Evolutionary conservation across 2,329 filamentous ascomycete genomes (phyloP).

Genomic region (Colletotrichum salicis): DNA sequence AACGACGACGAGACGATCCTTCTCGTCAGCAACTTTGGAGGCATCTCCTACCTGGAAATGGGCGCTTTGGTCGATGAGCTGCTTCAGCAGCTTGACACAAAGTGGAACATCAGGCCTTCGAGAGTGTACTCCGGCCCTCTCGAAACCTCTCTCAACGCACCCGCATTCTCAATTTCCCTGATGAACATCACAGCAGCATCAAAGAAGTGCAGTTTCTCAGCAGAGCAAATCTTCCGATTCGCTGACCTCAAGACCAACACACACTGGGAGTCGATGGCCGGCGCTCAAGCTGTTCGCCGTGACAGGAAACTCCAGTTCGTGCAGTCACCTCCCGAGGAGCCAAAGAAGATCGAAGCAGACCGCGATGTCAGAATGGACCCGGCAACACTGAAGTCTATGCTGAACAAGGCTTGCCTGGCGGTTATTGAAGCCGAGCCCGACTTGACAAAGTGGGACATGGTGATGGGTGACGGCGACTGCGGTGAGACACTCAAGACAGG

Average conservation of each 20-base stretch:
- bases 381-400: slow-evolving; percentile 60
- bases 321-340: slow-evolving; percentile 46
- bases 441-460: slow-evolving; percentile 70
- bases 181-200: slow-evolving; percentile 66
- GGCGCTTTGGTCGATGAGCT: slow-evolving; percentile 65
- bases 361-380: slow-evolving; percentile 63
- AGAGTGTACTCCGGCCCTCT: slow-evolving; percentile 71
- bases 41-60: slow-evolving; percentile 67
- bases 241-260: slow-evolving; percentile 73
- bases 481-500: slow-evolving; percentile 70
- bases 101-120: slow-evolving; percentile 61
- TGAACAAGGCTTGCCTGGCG: slow-evolving; percentile 63
- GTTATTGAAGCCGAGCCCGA: slow-evolving; percentile 70
- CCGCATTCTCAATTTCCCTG: slow-evolving; percentile 76
- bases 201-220: slow-evolving; percentile 55
- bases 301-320: slow-evolving; percentile 57
- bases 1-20: slow-evolving; percentile 61
- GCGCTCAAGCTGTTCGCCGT: slow-evolving; percentile 51
- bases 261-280: slow-evolving; percentile 63
- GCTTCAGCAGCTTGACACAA: slow-evolving; percentile 57
- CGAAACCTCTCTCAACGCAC: slow-evolving; percentile 78
- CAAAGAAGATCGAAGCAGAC: slow-evolving; percentile 49
- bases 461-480: slow-evolving; percentile 75
- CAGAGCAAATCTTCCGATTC: slow-evolving; percentile 67
- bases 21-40: slow-evolving; percentile 69